Conservation (phyloP, 495 filamentous ascomycete species). For the Xylaria castorea region DNA sequence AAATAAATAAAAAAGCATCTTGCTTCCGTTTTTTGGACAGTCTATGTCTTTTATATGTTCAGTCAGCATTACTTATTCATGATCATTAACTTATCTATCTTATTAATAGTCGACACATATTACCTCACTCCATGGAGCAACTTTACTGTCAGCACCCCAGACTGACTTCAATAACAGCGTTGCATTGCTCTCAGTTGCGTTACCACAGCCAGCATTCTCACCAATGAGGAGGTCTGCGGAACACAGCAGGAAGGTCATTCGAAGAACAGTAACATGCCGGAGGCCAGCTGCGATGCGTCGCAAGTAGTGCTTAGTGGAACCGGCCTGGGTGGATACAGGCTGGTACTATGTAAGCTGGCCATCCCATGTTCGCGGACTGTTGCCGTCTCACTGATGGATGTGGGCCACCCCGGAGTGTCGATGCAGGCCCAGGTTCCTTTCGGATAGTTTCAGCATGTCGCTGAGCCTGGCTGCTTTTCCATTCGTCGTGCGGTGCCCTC, state of each 20-base stretch:
- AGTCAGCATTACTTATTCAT: neutral
- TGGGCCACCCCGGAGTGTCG: conserved; percentile 26
- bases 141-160: conserved; percentile 8
- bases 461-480: neutral
- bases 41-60: neutral
- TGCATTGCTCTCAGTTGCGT: conserved; percentile 11
- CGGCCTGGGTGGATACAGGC: conserved; percentile 14
- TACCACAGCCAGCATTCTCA: neutral
- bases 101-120: neutral
- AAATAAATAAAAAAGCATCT: neutral
- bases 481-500: conserved; percentile 20
- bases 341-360: conserved; percentile 21
- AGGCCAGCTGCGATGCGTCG: conserved; percentile 9
- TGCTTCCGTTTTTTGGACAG: neutral
- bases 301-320: conserved; percentile 15
- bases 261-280: conserved; percentile 2
- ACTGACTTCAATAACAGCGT: conserved; percentile 4
- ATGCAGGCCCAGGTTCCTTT: conserved; percentile 21
- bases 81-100: neutral
- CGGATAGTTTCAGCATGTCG: conserved; percentile 14
- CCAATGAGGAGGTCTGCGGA: neutral
- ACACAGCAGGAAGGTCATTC: neutral
- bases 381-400: conserved; percentile 34
- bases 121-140: conserved; percentile 5
- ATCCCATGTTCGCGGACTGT: conserved; percentile 43